Evolutionary conservation across 768 basidiomycete genomes (phyloP).

Genomic region (Gloeopeniophorella convolvens): DNA sequence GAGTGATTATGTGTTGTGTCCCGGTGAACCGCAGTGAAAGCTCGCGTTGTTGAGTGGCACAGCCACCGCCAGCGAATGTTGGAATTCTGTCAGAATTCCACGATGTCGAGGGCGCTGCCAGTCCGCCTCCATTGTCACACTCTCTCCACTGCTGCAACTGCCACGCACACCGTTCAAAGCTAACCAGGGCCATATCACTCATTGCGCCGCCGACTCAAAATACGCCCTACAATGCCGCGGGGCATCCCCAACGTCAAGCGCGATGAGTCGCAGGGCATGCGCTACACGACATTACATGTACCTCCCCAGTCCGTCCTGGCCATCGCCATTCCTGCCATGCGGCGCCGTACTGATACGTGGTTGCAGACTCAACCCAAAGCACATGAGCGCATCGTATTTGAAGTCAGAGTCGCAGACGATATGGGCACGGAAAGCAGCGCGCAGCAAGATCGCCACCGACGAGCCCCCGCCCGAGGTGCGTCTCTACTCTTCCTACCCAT

Average conservation of each 20-base stretch:
- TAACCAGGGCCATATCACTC: too few species aligned
- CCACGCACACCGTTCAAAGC: too few species aligned
- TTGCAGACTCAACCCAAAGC: slow-evolving; percentile 70
- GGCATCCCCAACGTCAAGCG: slow-evolving; percentile 75
- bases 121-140: too few species aligned
- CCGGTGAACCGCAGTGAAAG: too few species aligned
- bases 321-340: slow-evolving; percentile 16
- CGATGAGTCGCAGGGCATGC: slow-evolving; percentile 70
- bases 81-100: too few species aligned
- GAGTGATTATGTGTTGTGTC: too few species aligned
- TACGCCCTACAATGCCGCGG: slow-evolving; percentile 54
- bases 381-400: slow-evolving; percentile 69
- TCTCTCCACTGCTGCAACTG: too few species aligned
- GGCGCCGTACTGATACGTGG: neutral
- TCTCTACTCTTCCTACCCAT: neutral
- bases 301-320: slow-evolving; percentile 40
- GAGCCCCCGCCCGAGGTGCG: slow-evolving; percentile 24
- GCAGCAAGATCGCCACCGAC: slow-evolving; percentile 18
- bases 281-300: slow-evolving; percentile 76
- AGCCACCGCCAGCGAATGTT: too few species aligned
- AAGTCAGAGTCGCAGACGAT: slow-evolving; percentile 69
- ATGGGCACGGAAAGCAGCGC: slow-evolving; percentile 62
- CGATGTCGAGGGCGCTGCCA: too few species aligned
- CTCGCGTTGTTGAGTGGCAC: too few species aligned
- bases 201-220: too few species aligned